Evolutionary conservation across 257 asterid species (phyloP), one percentile per base, ranked within the genome.

Genomic region (Buddleja alternifolia): DNA sequence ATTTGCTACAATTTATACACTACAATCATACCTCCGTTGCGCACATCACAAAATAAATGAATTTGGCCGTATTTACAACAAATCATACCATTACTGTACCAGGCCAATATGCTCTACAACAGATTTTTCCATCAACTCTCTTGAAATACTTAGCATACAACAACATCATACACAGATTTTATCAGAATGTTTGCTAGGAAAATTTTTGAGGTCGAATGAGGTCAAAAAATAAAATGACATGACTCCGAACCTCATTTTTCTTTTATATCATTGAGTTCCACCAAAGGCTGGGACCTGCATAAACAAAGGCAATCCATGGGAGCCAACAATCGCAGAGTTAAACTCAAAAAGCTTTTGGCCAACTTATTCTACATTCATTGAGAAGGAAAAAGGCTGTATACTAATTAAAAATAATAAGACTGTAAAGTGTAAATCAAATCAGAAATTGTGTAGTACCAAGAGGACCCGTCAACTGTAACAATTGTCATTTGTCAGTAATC

Each of bases 231-330:
- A 40, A 60, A 63, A 70, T 55, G 54, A 60, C 32, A 24, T 51
- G 3, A 44, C 61, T 73, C 71, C 69, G 46, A 54, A 71, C 78
- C 79, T 82, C 69, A 80, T 19, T 67, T 84, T 58, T 76, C 84
- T 45, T 63, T 73, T 29, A 72, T 70, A 71, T 82, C 71, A 55
- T 76, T 73, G 64, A n/a, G 71, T 62, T 80, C 84, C 77, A 79
- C 73, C 25, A 78, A 60, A 46, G 80, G 83, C 74, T 80, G 85
- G 21, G 90, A 82, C 88, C 89, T 87, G 87, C 83, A 80, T 17
- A 21, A 63, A 68, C 56, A 70, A 70, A 34, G 21, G 50, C 56
- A 57, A 63, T 37, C 11, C 62, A 44, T 45, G 21, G 61, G 51
- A 42, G 44, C 44, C 10, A 41, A 36, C 23, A 66, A 58, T 12